Base-by-base conservation (phyloP, 306 rosid genomes). In the Heteromeles arbutifolia region DNA sequence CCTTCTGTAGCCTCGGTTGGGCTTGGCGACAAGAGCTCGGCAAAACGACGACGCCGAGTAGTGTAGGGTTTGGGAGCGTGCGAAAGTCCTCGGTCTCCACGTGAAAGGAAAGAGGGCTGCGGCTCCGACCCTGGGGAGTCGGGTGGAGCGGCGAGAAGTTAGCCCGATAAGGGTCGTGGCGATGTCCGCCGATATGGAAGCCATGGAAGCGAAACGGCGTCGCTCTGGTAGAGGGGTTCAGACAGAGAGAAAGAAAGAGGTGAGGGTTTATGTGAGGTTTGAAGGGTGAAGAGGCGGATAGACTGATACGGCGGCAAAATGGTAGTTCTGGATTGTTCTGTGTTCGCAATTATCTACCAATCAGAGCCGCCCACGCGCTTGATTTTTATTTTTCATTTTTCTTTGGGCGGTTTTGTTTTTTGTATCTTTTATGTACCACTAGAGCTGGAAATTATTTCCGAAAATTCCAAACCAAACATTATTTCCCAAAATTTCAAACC, bases 191-290 rank as follows among this genome's bases (percentile, higher is more conserved):
- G 83, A 72, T 70, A 90, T 31, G 2, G 90, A 87, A 63, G 85
- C 86, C 96, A 88, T 91, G 41, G 12, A 85, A 83, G 66, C 19
- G 82, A 81, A 89, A 84, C 87, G 26, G 82, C 28, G 29, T 17
- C 45, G 69, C 25, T 17, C 4, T 39, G 68, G 28, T 4, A 21
- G 43, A 29, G 25, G 65, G 83, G 77, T 59, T 57, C 37, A 31
- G 31, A 43, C 37, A 41, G 31, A 43, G 71, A 32, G 25, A 53
- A 37, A 15, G 62, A 14, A 11, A 5, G 66, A 39, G 72, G 21
- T 48, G 53, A 63, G 71, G 75, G 68, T 52, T 70, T 70, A 65
- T 58, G 83, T 54, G 61, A 48, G 44, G 44, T 14, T 64, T 65
- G 6, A 64, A 39, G 45, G 7, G 28, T 8, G 14, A 19, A 18